Conservation (phyloP, 2,329 filamentous ascomycete species). For the Rasamsonia emersonii region DNA sequence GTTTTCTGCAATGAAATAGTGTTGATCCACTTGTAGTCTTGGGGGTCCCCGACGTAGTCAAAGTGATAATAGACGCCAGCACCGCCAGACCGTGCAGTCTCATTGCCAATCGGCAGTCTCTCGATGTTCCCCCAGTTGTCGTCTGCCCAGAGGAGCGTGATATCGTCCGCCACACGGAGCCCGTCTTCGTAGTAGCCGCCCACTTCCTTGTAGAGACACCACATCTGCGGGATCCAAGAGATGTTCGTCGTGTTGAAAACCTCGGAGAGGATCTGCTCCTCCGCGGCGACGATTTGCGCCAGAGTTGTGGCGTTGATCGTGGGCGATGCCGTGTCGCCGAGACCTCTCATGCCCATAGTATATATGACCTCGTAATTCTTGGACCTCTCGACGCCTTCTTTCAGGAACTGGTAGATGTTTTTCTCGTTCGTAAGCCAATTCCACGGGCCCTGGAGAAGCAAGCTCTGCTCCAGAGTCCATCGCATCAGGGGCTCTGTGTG, state of each 20-base stretch:
- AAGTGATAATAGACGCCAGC: slow-evolving; percentile 56
- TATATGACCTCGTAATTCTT: slow-evolving; percentile 59
- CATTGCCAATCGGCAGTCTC: slow-evolving; percentile 51
- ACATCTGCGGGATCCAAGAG: slow-evolving; percentile 54
- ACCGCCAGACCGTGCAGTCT: slow-evolving; percentile 52
- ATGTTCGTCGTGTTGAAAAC: slow-evolving; percentile 46
- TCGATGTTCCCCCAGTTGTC: slow-evolving; percentile 62
- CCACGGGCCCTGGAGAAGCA: slow-evolving; percentile 50
- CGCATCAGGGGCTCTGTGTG: slow-evolving; percentile 66
- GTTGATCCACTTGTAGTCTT: slow-evolving; percentile 58
- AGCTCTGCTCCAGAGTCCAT: slow-evolving; percentile 36
- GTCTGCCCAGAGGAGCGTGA: slow-evolving; percentile 61
- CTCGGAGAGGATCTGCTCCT: slow-evolving; percentile 50
- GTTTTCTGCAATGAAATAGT: slow-evolving; percentile 58
- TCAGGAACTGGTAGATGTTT: slow-evolving; percentile 60
- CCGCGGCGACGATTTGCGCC: slow-evolving; percentile 51
- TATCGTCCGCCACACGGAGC: slow-evolving; percentile 54
- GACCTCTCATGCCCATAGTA: slow-evolving; percentile 62
- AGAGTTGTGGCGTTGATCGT: slow-evolving; percentile 50
- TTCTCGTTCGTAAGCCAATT: slow-evolving; percentile 61
- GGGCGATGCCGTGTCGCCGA: slow-evolving; percentile 50
- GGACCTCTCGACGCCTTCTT: slow-evolving; percentile 56
- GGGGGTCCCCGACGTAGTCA: slow-evolving; percentile 54
- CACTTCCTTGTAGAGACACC: slow-evolving; percentile 69
- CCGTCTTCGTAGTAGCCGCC: slow-evolving; percentile 60